These are phyloP conservation scores for Chaetomium olivaceum DNA, from an alignment of 2,329 filamentous ascomycete species.

Conservation along the genomic window DNA sequence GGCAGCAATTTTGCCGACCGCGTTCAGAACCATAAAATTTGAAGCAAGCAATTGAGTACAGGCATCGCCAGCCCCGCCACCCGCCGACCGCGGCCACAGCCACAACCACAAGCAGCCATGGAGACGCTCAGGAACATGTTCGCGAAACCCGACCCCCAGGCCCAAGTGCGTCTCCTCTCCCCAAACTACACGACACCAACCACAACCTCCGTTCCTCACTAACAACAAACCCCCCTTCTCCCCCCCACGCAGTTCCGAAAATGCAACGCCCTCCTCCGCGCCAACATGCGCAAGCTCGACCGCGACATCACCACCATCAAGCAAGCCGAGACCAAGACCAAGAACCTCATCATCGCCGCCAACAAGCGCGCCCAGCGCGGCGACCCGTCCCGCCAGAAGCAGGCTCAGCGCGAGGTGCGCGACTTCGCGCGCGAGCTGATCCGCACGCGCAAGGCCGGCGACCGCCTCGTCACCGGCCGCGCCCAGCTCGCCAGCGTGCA, in stretches of 20 bases:
- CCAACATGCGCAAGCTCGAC: slow-evolving; percentile 91
- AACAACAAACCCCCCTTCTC: neutral
- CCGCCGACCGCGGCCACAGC: slow-evolving; percentile 15
- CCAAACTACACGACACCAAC: too few species aligned
- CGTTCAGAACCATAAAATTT: neutral
- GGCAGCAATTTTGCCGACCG: neutral
- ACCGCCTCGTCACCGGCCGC: slow-evolving; percentile 79
- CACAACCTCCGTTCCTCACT: slow-evolving; percentile 51
- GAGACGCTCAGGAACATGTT: slow-evolving; percentile 84
- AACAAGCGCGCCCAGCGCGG: slow-evolving; percentile 72
- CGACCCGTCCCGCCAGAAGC: slow-evolving; percentile 74
- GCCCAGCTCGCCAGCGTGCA: slow-evolving; percentile 90
- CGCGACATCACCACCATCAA: slow-evolving; percentile 83
- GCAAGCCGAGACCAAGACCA: slow-evolving; percentile 78
- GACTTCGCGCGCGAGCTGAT: slow-evolving; percentile 88
- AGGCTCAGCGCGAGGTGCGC: slow-evolving; percentile 80
- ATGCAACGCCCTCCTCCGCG: slow-evolving; percentile 86
- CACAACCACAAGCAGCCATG: slow-evolving; percentile 64
- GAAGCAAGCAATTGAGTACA: neutral
- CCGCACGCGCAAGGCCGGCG: slow-evolving; percentile 72
- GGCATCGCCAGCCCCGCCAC: neutral
- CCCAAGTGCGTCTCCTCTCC: slow-evolving; percentile 72
- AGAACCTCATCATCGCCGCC: slow-evolving; percentile 78
- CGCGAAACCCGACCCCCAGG: slow-evolving; percentile 88
- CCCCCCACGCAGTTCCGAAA: slow-evolving; percentile 76